Conservation (phyloP, 495 filamentous ascomycete species). For the Cryomyces minteri region DNA sequence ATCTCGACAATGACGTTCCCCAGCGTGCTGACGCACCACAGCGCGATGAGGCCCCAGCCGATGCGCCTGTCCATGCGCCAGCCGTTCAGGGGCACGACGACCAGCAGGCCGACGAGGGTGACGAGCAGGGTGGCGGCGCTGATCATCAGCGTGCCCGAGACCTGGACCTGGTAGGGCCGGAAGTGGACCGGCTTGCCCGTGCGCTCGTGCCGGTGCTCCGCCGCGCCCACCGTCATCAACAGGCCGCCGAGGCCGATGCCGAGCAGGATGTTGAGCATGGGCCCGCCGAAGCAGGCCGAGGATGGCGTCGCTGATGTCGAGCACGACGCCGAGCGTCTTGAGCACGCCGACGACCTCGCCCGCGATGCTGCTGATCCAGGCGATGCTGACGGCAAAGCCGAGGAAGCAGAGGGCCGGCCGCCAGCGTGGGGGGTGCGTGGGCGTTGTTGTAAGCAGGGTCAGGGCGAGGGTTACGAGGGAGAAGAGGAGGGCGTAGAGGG, state of each 20-base stretch:
- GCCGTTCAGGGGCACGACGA: conserved; percentile 65
- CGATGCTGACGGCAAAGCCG: conserved; percentile 80
- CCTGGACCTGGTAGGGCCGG: conserved; percentile 52
- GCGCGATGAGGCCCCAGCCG: conserved; percentile 60
- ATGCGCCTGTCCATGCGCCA: conserved; percentile 82
- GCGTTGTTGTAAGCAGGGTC: conserved; percentile 38
- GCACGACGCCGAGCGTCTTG: conserved; percentile 82
- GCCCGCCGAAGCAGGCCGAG: conserved; percentile 95
- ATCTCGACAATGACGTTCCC: conserved; percentile 74
- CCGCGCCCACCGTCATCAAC: conserved; percentile 56
- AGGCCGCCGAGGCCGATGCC: conserved; percentile 79
- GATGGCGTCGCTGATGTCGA: conserved; percentile 89
- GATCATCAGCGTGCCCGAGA: conserved; percentile 69
- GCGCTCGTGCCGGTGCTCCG: conserved; percentile 33
- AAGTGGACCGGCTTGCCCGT: conserved; percentile 29
- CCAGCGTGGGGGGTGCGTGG: conserved; percentile 37
- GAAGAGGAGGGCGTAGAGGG: conserved; percentile 48
- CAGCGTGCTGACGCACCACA: conserved; percentile 75
- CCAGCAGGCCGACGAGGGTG: conserved; percentile 59
- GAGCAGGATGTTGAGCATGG: conserved; percentile 93
- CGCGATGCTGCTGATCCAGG: conserved; percentile 93
- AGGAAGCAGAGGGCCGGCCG: conserved; percentile 65
- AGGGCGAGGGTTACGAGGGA: conserved; percentile 51
- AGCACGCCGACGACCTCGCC: conserved; percentile 91
- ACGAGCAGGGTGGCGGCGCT: conserved; percentile 63